phyloP scores from a whole-genome alignment of 345 rosid genomes.

The Lenwebbia sp. region DNA sequence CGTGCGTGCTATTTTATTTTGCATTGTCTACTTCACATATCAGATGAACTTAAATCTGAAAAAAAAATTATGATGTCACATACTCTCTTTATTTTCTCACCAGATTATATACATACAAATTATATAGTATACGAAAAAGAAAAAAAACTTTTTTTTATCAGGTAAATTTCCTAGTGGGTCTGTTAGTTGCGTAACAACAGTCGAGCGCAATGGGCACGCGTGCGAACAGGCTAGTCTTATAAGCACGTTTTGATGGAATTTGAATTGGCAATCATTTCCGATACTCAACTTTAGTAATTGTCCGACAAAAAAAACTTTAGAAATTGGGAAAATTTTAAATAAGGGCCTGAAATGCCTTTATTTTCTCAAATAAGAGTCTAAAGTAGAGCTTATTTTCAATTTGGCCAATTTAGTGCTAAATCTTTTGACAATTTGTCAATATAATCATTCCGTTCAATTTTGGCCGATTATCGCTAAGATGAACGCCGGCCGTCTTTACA shows the following conservation, averaged over 20 bases:
- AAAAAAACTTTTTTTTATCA: background rate
- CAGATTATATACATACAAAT: background rate
- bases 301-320: no score
- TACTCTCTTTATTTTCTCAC: background rate
- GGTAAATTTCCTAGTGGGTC: background rate
- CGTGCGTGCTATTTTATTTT: background rate
- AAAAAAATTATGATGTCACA: background rate
- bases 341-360: no score
- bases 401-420: no score
- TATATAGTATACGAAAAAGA: background rate
- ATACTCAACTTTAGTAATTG: background rate
- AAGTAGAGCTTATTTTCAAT: no score
- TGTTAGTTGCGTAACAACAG: background rate
- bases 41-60: background rate
- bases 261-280: background rate
- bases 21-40: background rate
- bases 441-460: no score
- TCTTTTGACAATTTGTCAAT: no score
- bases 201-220: background rate
- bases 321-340: no score
- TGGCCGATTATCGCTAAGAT: no score
- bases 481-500: fast-evolving
- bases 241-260: background rate
- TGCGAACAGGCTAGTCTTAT: background rate
- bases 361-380: no score